Percentiles rank a stretch among this genome's conserved stretches.
These are phyloP conservation scores for Xylaria longipes DNA, from an alignment of 495 filamentous ascomycete genomes.

Conservation along the genomic window DNA sequence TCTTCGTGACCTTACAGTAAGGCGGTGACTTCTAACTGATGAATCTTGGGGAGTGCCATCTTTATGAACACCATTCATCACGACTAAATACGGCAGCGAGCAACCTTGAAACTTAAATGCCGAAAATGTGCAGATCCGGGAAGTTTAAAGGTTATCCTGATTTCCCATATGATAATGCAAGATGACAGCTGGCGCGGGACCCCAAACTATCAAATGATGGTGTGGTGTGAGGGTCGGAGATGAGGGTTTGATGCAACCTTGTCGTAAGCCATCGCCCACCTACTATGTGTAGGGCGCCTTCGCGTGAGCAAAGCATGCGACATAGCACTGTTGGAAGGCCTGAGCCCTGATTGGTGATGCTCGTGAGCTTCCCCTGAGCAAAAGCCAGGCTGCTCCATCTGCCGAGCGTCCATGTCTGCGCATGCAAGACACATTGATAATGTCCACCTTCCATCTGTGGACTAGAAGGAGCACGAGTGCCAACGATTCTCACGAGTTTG, in stretches of 20 bases:
- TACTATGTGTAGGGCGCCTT: conserved; percentile 31
- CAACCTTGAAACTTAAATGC: not conserved
- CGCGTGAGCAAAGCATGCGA: conserved; percentile 33
- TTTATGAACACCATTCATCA: not conserved
- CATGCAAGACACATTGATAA: conserved; percentile 37
- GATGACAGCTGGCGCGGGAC: conserved; percentile 38
- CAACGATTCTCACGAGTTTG: conserved; percentile 23
- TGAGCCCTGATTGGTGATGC: conserved; percentile 32
- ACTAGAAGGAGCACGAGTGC: conserved; percentile 36
- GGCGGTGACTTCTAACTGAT: not conserved
- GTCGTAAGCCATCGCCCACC: conserved; percentile 32
- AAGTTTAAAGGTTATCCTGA: not conserved
- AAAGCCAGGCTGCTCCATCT: conserved; percentile 33
- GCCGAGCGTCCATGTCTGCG: conserved; percentile 32
- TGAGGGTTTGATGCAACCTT: conserved; percentile 40
- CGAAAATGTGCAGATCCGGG: not conserved
- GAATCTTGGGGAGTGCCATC: not conserved
- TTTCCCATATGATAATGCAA: conserved; percentile 21
- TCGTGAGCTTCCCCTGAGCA: conserved; percentile 37
- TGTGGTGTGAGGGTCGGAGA: conserved; percentile 37
- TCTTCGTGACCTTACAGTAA: not conserved
- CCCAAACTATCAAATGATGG: conserved; percentile 39
- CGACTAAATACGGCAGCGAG: not conserved
- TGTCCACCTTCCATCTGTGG: conserved; percentile 40
- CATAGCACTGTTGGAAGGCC: conserved; percentile 24